Base-by-base conservation (phyloP, 805 yeast species). In the Barnettozyma siamensis region DNA sequence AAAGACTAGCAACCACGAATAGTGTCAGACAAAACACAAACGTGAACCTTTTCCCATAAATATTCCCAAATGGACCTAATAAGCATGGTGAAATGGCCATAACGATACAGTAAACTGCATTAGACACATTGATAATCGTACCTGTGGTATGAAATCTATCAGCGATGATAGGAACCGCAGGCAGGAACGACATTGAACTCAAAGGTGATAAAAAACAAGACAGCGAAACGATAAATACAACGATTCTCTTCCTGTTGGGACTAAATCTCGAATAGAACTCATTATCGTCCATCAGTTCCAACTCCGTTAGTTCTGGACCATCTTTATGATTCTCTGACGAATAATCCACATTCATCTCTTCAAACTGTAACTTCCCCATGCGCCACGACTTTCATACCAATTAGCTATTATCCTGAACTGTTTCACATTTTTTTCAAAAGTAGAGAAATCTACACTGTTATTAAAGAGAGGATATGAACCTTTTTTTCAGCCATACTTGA, bases 21-120 rank as follows among this genome's bases (percentile, higher is more conserved):
- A 65, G 53, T 0, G 59, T 37, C 2, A 69, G 46, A 44, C 78
- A 72, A 5, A 64, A 41, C n/a, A 76, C 38, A 50, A 76, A 69
- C 15, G 69, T 54, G 15, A 62, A 56, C 43, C 70, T 60, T 37
- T 77, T 59, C 2, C 83, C 83, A 49, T 76, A 77, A 1, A 73
- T 63, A 35, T 73, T 72, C n/a, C 73, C 67, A 36, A 72, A 55
- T 6, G 82, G 81, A 1, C 72, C 65, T 41, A 70, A 58, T 4
- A 75, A 21, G 45, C 76, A 66, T 2, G 81, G 80, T 2, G 80
- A 70, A 1, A 70, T 34, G 5, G 77, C 73, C 79, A 76, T 76
- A 48, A 70, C 64, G 3, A 73, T 47, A 54, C 70, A 70, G 50
- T 70, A 73, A 15, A 71, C 60, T 2, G 78, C 78, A 48, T 70